A percentile compares a stretch with the other conserved stretches of the same genome.
These are phyloP conservation scores for Chenopodium suecicum DNA, from an alignment of 148 eudicot genomes.

Conservation along the genomic window DNA sequence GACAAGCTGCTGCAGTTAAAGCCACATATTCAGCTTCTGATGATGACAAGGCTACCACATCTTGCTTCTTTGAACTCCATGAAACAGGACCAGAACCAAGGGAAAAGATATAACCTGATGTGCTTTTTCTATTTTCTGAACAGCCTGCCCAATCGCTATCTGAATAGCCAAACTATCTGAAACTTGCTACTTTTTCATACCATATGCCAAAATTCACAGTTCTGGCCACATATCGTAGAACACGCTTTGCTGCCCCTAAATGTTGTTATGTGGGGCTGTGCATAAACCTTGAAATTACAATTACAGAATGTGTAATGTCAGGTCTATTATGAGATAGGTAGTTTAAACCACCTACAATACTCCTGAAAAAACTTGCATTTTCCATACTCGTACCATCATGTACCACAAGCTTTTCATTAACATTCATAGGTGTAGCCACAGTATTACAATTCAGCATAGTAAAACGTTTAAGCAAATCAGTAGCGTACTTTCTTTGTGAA, in stretches of 20 bases:
- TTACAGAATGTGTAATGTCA: no score
- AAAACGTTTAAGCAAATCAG: no score
- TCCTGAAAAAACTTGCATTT: no score
- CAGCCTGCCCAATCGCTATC: constrained; percentile 13
- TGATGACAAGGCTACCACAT: constrained; percentile 11
- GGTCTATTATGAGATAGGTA: no score
- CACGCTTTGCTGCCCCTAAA: background rate
- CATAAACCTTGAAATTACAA: no score
- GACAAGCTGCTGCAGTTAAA: background rate
- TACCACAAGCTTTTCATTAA: no score
- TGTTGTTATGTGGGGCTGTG: no score
- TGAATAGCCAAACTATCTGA: constrained; percentile 10
- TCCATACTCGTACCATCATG: no score
- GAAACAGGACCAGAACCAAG: background rate
- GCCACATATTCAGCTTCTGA: background rate
- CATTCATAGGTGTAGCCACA: no score
- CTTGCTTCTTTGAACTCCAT: constrained; percentile 10
- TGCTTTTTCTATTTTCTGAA: background rate
- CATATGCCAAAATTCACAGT: background rate
- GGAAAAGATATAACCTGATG: background rate
- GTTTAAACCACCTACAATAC: no score
- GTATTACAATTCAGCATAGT: no score
- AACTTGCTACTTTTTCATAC: background rate
- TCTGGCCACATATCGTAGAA: background rate
- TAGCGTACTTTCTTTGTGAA: no score